Conservation (phyloP, 306 rosid genomes). For the Cucumis hystrix region DNA sequence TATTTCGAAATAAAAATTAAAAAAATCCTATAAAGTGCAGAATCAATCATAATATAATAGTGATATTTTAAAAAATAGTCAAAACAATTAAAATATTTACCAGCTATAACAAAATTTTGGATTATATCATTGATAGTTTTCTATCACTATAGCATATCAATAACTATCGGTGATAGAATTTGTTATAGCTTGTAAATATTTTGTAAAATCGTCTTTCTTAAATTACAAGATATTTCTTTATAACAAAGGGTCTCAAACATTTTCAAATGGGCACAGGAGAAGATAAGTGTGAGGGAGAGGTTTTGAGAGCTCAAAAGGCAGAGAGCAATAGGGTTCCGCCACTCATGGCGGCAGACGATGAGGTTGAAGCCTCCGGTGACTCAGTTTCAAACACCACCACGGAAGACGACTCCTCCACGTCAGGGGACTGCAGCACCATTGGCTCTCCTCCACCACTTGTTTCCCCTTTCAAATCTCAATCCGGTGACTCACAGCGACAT, state of each 20-base stretch:
- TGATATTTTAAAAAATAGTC: too few relatives aligned
- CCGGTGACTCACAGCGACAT: constrained; percentile 8
- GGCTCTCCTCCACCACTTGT: constrained; percentile 24
- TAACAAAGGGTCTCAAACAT: not conserved
- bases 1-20: too few relatives aligned
- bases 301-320: not conserved
- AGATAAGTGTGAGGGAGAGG: not conserved
- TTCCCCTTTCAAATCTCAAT: constrained; percentile 14
- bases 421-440: constrained; percentile 36
- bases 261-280: not conserved
- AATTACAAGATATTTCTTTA: too few relatives aligned
- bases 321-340: constrained; percentile 34
- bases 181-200: too few relatives aligned
- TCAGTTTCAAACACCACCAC: constrained; percentile 39
- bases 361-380: constrained; percentile 26
- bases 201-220: not conserved
- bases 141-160: too few relatives aligned
- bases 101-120: too few relatives aligned
- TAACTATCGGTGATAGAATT: too few relatives aligned
- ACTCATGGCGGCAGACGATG: constrained; percentile 35
- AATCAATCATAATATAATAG: too few relatives aligned
- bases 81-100: too few relatives aligned
- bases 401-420: constrained; percentile 59
- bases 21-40: too few relatives aligned
- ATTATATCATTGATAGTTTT: too few relatives aligned